Evolutionary conservation across 768 basidiomycete genomes (phyloP).

Genomic region (Pisolithus microcarpus): DNA sequence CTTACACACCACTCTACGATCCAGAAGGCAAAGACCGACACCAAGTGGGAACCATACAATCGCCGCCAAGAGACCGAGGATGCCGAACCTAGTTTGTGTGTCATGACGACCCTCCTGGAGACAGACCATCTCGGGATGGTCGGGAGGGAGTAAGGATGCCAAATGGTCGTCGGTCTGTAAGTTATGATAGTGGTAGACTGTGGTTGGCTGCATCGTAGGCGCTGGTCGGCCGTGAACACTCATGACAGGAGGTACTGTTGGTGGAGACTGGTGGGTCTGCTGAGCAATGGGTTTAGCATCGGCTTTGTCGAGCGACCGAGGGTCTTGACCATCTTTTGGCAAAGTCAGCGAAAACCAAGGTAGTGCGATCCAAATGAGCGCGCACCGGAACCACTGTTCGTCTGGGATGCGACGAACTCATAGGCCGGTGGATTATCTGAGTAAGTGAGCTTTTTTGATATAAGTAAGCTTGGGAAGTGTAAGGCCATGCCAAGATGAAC

Average conservation of each 20-base stretch:
- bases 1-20: conserved; percentile 59
- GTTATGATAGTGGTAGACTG: conserved; percentile 64
- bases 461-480: not conserved
- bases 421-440: conserved; percentile 45
- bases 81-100: conserved; percentile 54
- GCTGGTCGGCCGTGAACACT: conserved; percentile 16
- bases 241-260: conserved; percentile 10
- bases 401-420: conserved; percentile 30
- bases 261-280: not conserved
- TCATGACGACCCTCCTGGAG: conserved; percentile 71
- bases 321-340: conserved; percentile 7
- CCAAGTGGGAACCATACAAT: conserved; percentile 85
- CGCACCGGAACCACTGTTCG: conserved; percentile 20
- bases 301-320: conserved; percentile 6
- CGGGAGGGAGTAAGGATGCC: conserved; percentile 62
- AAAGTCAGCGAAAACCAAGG: not conserved
- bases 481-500: not conserved
- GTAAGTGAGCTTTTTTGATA: conserved; percentile 10
- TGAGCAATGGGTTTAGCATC: conserved; percentile 7
- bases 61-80: conserved; percentile 77
- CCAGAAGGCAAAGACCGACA: conserved; percentile 69
- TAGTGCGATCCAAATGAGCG: not conserved
- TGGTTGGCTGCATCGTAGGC: conserved; percentile 35
- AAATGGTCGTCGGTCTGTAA: conserved; percentile 51
- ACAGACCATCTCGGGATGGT: conserved; percentile 80